Evolutionary conservation across 495 filamentous ascomycete species (phyloP).

Genomic region (Gamarada debralockiae): DNA sequence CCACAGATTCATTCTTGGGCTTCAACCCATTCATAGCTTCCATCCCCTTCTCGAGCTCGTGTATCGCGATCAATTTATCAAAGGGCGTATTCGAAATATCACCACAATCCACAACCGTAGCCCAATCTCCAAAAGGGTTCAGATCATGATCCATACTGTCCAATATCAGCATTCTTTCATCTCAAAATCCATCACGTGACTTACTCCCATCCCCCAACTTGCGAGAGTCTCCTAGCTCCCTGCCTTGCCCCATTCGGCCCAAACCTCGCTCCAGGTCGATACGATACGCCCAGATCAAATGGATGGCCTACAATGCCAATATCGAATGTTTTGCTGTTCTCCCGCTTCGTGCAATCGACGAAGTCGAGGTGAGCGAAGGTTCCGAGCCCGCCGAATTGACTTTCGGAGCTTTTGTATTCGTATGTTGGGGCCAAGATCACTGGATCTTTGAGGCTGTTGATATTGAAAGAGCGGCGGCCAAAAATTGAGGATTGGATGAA

Average conservation of each 20-base stretch:
- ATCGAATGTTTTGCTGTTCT: slow-evolving; percentile 20
- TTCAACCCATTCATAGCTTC: slow-evolving; percentile 35
- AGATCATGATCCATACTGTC: slow-evolving; percentile 36
- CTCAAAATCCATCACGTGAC: slow-evolving; percentile 4
- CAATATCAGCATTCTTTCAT: slow-evolving; percentile 8
- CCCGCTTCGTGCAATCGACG: slow-evolving; percentile 16
- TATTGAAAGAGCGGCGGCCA: slow-evolving; percentile 1
- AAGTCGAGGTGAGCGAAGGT: slow-evolving; percentile 24
- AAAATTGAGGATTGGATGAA: slow-evolving; percentile 23
- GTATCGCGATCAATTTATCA: slow-evolving; percentile 60
- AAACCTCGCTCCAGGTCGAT: slow-evolving; percentile 72
- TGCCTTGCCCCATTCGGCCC: slow-evolving; percentile 72
- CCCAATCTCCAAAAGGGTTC: slow-evolving; percentile 58
- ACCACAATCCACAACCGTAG: slow-evolving; percentile 60
- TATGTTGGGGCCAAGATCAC: slow-evolving; percentile 14
- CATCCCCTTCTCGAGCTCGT: slow-evolving; percentile 58
- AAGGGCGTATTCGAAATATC: slow-evolving; percentile 60
- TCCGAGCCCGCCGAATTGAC: background rate
- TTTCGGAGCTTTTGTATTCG: background rate
- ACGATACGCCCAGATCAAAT: slow-evolving; percentile 55
- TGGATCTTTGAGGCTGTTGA: background rate
- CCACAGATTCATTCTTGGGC: slow-evolving; percentile 39
- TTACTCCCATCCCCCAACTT: slow-evolving; percentile 17
- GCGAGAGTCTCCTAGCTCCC: slow-evolving; percentile 48
- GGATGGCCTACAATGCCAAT: slow-evolving; percentile 25